Evolutionary conservation across 768 basidiomycete species (phyloP).

Genomic region (Boletus pseudo-olivaceus): DNA sequence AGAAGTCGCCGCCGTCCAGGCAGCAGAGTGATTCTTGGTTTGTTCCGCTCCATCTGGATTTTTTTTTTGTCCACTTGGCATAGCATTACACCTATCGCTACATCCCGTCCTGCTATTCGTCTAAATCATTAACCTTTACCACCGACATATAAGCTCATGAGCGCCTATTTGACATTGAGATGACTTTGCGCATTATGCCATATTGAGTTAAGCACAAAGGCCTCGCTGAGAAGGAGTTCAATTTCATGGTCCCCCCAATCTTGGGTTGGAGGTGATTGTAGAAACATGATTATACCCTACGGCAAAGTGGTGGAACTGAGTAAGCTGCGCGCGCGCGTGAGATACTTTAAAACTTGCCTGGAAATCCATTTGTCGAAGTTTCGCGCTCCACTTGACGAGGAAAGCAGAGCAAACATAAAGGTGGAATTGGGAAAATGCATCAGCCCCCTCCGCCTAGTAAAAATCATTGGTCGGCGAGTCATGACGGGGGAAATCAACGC

Average conservation of each 20-base stretch:
- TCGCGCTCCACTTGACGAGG: conserved; percentile 92
- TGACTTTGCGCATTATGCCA: conserved; percentile 94
- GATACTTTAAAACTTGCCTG: conserved; percentile 55
- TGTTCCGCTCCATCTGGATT: not conserved
- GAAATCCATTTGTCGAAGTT: conserved; percentile 95
- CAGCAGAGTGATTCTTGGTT: conserved; percentile 8
- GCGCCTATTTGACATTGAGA: conserved; percentile 53
- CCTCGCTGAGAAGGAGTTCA: conserved; percentile 91
- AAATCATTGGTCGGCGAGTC: not conserved
- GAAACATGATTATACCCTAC: conserved; percentile 98
- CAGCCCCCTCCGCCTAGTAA: conserved; percentile 86
- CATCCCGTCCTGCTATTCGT: conserved; percentile 18
- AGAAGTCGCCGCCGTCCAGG: conserved; percentile 52
- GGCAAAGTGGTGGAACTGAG: not conserved
- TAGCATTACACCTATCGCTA: conserved; percentile 26
- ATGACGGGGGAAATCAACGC: not conserved
- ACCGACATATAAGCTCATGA: not conserved
- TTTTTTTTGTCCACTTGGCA: conserved; percentile 8
- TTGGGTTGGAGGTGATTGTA: conserved; percentile 89
- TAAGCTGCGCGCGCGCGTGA: not conserved
- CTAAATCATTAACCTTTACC: not conserved
- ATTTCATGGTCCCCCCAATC: conserved; percentile 96
- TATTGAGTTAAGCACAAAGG: conserved; percentile 89
- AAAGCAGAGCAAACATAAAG: conserved; percentile 98
- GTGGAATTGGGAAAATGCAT: conserved; percentile 99